A percentile compares a stretch with the other conserved stretches of the same genome.
Evolutionary conservation across 768 basidiomycete species (phyloP).

Genomic region (Tephrocybe sp.): DNA sequence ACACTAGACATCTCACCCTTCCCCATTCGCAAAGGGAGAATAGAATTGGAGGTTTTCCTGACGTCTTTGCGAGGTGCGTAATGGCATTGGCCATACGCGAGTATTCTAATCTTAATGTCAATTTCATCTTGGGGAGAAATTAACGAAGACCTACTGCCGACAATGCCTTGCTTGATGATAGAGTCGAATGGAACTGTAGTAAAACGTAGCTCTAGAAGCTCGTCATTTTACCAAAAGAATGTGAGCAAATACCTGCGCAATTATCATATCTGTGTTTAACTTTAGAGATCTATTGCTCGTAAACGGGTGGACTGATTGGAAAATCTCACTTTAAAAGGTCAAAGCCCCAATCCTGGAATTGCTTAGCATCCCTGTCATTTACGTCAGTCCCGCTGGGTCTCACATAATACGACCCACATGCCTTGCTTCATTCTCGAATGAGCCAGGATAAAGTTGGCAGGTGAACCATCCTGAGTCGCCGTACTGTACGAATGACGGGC

Average conservation of each 20-base stretch:
- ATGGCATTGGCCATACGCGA: conserved; percentile 64
- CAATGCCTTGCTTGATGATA: conserved; percentile 52
- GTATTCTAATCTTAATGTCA: conserved; percentile 26
- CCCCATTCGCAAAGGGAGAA: conserved; percentile 69
- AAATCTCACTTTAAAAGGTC: conserved; percentile 58
- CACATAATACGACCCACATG: background rate
- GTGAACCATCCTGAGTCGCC: conserved; percentile 71
- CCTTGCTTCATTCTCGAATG: conserved; percentile 50
- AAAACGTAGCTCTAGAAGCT: background rate
- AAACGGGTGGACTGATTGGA: background rate
- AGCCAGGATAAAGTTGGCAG: conserved; percentile 65
- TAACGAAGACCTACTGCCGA: conserved; percentile 41
- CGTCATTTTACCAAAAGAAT: background rate
- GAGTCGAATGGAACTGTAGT: conserved; percentile 53
- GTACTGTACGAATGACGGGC: conserved; percentile 31
- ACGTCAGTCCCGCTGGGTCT: background rate
- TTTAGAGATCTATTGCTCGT: background rate
- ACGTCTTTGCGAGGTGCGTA: conserved; percentile 39
- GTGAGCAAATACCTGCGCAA: conserved; percentile 38
- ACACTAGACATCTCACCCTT: conserved; percentile 39
- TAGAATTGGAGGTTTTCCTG: conserved; percentile 48
- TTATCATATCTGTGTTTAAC: conserved; percentile 43
- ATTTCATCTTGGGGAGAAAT: background rate
- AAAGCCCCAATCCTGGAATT: conserved; percentile 66
- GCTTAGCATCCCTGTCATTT: conserved; percentile 43